Conservation (phyloP, 768 basidiomycete species). For the Russula earlei region DNA sequence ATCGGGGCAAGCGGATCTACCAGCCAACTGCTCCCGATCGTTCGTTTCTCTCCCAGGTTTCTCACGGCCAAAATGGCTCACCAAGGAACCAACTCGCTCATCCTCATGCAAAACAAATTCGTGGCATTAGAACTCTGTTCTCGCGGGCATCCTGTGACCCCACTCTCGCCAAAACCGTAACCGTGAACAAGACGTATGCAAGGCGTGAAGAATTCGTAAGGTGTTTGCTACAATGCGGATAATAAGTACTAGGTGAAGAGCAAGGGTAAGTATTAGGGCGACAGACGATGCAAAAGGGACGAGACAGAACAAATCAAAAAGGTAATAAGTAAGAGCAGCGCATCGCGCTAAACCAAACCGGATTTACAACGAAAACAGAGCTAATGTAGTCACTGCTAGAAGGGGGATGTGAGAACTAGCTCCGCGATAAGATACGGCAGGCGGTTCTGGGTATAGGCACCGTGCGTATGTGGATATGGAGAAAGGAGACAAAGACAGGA, state of each 20-base stretch:
- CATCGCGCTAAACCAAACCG: conserved; percentile 8
- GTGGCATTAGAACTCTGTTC: conserved; percentile 14
- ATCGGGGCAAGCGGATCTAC: too few species aligned
- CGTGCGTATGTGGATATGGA: conserved; percentile 9
- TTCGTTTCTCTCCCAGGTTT: not conserved
- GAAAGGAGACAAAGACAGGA: not conserved
- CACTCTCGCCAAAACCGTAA: conserved; percentile 8
- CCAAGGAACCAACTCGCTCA: too few species aligned
- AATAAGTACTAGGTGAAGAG: conserved; percentile 11
- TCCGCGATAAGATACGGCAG: conserved; percentile 19
- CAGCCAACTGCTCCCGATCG: too few species aligned
- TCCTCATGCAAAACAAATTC: not conserved
- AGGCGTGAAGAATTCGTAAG: conserved; percentile 17
- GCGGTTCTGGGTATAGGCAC: conserved; percentile 19
- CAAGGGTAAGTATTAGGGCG: conserved; percentile 14
- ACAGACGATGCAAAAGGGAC: not conserved
- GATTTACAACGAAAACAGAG: conserved; percentile 19
- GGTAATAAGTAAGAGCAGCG: conserved; percentile 21
- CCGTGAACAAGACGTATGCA: conserved; percentile 15
- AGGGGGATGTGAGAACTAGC: conserved; percentile 15
- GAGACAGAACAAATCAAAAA: conserved; percentile 12
- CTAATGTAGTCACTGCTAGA: conserved; percentile 18
- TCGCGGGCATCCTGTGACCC: conserved; percentile 16
- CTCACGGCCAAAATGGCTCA: not conserved
- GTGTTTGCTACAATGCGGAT: conserved; percentile 18